Base-by-base conservation (phyloP, 164 flowering plant genomes). In the Saururus chinensis region DNA sequence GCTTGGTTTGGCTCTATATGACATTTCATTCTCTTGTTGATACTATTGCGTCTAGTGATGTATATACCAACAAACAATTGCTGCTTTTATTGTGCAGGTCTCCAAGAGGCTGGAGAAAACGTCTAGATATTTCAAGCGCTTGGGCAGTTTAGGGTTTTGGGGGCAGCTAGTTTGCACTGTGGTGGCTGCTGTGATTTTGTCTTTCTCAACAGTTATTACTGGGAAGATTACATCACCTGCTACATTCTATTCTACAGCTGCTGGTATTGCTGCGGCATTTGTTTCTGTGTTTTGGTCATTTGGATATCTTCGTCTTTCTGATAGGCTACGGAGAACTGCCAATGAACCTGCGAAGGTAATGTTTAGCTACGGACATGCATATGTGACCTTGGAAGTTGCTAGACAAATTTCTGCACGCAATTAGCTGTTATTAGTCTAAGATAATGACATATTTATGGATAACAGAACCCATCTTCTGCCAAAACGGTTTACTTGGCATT, bases 271-370 rank as follows among this genome's bases (percentile, higher is more conserved):
- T 0, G 99, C 99, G 4, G 97, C 92, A 0, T 95, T 95, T 69
- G 66, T 95, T 56, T 91, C 99, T 5, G 89, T 87, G 35, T 95
- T 95, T 61, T 91, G 88, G 90, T 91, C 99, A 13, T 95, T 88
- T 73, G 97, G 97, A 19, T 91, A 95, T 68, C 75, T 95, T 57
- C 87, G 91, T 26, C 83, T 95, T 21, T 79, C 99, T 7, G 97
- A 87, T 17, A 83, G 74, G 75, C 92, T 95, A 26, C 78, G 78
- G 56, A 85, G 53, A 68, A 83, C 96, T 71, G 93, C 92, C 13
- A 84, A 66, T 73, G 88, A 89, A 7, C 99, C 99, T 55, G 77
- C 89, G 22, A 95, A 95, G 99, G 99, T 93, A 83, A 13, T 22
- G 11, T 19, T 24, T 57, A 40, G 40, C 26, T 53, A 8, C 24